Conservation (phyloP, 2,329 filamentous ascomycete species). For the Byssochlamys sp. region DNA sequence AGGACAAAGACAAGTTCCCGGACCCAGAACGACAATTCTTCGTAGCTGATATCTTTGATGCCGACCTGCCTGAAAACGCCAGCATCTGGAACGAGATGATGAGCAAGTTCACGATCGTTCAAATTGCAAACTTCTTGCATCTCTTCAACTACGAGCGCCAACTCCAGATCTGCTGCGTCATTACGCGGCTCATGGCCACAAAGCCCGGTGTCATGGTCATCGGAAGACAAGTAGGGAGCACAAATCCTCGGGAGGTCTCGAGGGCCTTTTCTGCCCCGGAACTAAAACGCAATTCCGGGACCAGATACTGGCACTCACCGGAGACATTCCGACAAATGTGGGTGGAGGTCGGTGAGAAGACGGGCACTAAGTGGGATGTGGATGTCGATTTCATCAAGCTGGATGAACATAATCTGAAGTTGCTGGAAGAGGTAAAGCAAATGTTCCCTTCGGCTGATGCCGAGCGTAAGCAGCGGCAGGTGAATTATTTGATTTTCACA, state of each 20-base stretch:
- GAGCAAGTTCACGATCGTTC: slow-evolving; percentile 23
- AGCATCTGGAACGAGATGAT: slow-evolving; percentile 16
- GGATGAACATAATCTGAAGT: neutral
- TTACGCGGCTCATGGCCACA: slow-evolving; percentile 11
- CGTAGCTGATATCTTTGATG: slow-evolving; percentile 20
- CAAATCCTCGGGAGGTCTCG: slow-evolving; percentile 9
- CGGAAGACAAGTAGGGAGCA: slow-evolving; percentile 15
- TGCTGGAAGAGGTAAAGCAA: neutral
- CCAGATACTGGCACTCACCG: slow-evolving; percentile 2
- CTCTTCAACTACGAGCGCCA: slow-evolving; percentile 31
- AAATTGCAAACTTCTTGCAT: slow-evolving; percentile 33
- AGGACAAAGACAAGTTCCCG: slow-evolving; percentile 22
- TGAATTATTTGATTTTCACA: neutral
- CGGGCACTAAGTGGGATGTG: slow-evolving; percentile 9
- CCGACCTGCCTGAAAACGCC: neutral
- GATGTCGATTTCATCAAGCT: slow-evolving; percentile 1
- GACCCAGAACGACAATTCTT: slow-evolving; percentile 23
- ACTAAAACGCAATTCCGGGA: slow-evolving; percentile 1
- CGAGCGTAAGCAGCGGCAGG: neutral
- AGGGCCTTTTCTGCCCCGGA: slow-evolving; percentile 3
- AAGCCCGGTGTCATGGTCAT: slow-evolving; percentile 10
- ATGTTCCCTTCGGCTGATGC: neutral
- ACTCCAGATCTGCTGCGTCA: slow-evolving; percentile 6
- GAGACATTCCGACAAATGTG: slow-evolving; percentile 13
- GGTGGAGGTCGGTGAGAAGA: slow-evolving; percentile 11